Evolutionary conservation across 352 stramenopile species (phyloP), one percentile per base, ranked within the genome.

Genomic region (Aphanomyces invadans): DNA sequence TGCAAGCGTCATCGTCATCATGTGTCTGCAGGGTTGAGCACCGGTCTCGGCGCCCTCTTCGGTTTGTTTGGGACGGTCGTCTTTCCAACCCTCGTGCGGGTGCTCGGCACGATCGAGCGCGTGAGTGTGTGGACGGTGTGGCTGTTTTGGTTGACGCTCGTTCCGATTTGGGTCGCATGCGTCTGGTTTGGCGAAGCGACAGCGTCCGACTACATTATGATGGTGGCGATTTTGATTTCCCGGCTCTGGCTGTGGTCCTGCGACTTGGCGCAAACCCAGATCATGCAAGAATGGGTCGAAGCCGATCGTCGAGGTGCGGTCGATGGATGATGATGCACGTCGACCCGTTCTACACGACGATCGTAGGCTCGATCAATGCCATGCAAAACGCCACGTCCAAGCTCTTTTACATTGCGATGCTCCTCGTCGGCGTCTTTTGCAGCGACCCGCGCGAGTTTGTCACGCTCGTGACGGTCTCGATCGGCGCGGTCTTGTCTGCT

Each of bases 211-310:
- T 86, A 84, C 70, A 71, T 72, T 3, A 81, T 87, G 71, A 62
- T 87, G 33, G 69, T 53, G 2, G 82, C 75, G 45, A 71, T 86
- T 52, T 67, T 81, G 17, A 63, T 82, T 21, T 85, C 78, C 7
- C 76, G 79, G 29, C 53, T 76, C 53, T 86, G 78, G 76, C 74
- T 88, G 9, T 86, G 79, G 79, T 80, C 61, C 29, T 71, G 67
- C 7, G 78, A 87, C 56, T 56, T 88, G n/a, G 78, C 76, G 5
- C 77, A 87, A 70, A 86, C 77, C 26, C 80, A 88, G 72, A 78
- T 86, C 57, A 86, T 87, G 78, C 79, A 88, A 62, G 79, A 88
- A 70, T 85, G 76, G 75, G 79, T 87, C 57, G 71, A 77, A n/a
- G 71, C 75, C 15, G 70, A 76, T 54, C 70, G 75, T 7, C 78